These are phyloP conservation scores for Chlorella sp. DNA, from an alignment of 139 green algal genomes.

Conservation along the genomic window DNA sequence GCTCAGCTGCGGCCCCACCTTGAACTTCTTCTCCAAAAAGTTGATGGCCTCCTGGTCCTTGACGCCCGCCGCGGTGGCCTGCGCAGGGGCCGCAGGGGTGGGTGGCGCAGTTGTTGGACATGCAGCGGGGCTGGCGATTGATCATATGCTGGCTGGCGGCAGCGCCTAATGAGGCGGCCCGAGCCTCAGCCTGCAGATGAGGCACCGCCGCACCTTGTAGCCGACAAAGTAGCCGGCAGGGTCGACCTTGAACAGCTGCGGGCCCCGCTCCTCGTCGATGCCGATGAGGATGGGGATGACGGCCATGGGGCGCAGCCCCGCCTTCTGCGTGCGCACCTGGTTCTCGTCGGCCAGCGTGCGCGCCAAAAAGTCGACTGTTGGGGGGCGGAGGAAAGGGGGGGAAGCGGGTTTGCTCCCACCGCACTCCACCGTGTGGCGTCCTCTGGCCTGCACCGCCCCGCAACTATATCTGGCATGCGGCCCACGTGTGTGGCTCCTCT, in stretches of 20 bases:
- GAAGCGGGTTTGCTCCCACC: too few relatives aligned
- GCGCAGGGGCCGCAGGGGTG: neutral
- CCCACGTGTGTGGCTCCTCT: too few relatives aligned
- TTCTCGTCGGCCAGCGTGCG: constrained; percentile 92
- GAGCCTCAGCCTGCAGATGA: too few relatives aligned
- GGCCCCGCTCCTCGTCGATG: constrained; percentile 95
- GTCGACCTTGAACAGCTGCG: constrained; percentile 97
- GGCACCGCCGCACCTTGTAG: constrained; percentile 90
- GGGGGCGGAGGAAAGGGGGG: too few relatives aligned
- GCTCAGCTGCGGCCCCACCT: constrained; percentile 40
- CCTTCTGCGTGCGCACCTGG: constrained; percentile 97
- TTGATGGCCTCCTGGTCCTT: constrained; percentile 98
- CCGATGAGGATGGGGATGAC: constrained; percentile 89
- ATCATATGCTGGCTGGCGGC: too few relatives aligned
- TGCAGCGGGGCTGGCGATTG: too few relatives aligned
- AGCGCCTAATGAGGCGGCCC: too few relatives aligned
- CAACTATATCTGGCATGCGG: too few relatives aligned
- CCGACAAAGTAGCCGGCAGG: constrained; percentile 97
- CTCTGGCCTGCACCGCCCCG: too few relatives aligned
- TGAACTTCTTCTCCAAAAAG: constrained; percentile 97
- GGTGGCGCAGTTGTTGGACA: neutral
- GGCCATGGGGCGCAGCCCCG: constrained; percentile 73
- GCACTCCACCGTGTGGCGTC: too few relatives aligned
- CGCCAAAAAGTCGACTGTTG: constrained; percentile 91
- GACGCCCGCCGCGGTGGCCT: constrained; percentile 82